Conservation (phyloP, 2,329 filamentous ascomycete genomes). For the Pseudomassariella vexata region DNA sequence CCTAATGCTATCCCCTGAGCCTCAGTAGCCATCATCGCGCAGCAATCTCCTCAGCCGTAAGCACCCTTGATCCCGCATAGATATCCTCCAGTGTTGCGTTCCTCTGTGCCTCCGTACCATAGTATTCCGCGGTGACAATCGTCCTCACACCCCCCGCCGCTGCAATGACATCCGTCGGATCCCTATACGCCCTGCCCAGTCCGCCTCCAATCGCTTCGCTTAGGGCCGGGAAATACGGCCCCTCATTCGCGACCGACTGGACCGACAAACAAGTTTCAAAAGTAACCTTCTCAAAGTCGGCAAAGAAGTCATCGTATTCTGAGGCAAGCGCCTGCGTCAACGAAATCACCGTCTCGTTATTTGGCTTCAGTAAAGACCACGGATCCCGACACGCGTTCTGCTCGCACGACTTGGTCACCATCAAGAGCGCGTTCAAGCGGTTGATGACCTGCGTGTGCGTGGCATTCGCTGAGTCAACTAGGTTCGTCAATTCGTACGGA, state of each 20-base stretch:
- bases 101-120: constrained; percentile 1
- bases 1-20: too few species aligned
- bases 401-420: constrained; percentile 21
- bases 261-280: constrained; percentile 4
- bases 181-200: background rate
- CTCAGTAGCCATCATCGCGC: too few species aligned
- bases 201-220: too few species aligned
- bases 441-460: constrained; percentile 9
- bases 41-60: too few species aligned
- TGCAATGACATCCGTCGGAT: constrained; percentile 2
- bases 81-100: constrained; percentile 3
- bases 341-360: background rate
- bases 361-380: constrained; percentile 52
- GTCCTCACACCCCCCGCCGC: background rate
- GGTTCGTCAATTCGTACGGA: constrained; percentile 19
- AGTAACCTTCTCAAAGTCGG: constrained; percentile 9
- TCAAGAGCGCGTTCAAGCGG: constrained; percentile 18
- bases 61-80: too few species aligned
- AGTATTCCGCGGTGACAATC: background rate
- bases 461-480: constrained; percentile 2
- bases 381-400: constrained; percentile 16
- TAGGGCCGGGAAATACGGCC: constrained; percentile 1
- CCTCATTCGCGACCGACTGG: constrained; percentile 1
- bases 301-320: constrained; percentile 48
- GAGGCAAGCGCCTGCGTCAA: constrained; percentile 43